A percentile compares a stretch with the other conserved stretches of the same genome.
These are phyloP conservation scores for Flaveria ramosissima DNA, from an alignment of 129 eudicot genomes.

Conservation along the genomic window DNA sequence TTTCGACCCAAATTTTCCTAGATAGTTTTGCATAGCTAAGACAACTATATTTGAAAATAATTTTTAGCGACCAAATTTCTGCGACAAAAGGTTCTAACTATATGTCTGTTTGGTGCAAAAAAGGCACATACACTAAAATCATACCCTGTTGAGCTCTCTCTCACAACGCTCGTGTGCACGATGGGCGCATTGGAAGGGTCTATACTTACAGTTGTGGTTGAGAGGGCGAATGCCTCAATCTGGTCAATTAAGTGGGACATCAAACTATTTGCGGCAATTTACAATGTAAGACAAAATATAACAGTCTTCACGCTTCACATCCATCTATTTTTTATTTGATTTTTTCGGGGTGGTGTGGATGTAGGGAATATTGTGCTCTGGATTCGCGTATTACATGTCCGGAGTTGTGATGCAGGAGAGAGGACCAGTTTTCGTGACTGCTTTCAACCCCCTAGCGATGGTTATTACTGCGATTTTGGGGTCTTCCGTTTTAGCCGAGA, in stretches of 20 bases:
- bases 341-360: background rate
- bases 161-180: constrained; percentile 34
- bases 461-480: constrained; percentile 74
- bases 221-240: constrained; percentile 20
- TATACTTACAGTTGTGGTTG: constrained; percentile 21
- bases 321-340: background rate
- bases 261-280: constrained; percentile 33
- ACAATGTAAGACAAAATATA: constrained; percentile 20
- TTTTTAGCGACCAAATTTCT: background rate
- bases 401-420: constrained; percentile 72
- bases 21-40: too few relatives aligned
- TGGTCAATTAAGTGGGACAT: constrained; percentile 39
- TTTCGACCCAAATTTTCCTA: too few relatives aligned
- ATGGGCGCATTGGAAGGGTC: constrained; percentile 39
- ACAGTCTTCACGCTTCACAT: background rate
- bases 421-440: constrained; percentile 92
- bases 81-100: background rate
- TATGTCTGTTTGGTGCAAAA: constrained; percentile 8
- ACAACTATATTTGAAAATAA: background rate
- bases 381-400: constrained; percentile 57
- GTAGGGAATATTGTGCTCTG: constrained; percentile 83
- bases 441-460: constrained; percentile 78
- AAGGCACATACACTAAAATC: constrained; percentile 34
- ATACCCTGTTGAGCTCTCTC: constrained; percentile 33
- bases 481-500: constrained; percentile 56